Evolutionary conservation across 176 grass and related monocot genomes (phyloP).

Genomic region (Areca catechu): DNA sequence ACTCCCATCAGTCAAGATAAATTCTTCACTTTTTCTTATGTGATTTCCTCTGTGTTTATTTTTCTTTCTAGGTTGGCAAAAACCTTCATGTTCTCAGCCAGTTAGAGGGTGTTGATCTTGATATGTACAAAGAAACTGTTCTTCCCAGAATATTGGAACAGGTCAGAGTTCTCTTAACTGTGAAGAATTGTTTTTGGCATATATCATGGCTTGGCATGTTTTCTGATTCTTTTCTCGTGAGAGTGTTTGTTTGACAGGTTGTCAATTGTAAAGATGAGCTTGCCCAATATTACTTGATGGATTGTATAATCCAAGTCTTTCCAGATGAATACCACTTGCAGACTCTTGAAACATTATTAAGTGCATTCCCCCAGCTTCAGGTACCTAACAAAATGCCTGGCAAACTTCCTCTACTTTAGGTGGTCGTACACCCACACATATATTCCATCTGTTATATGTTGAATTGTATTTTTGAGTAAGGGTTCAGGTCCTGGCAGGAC

Average conservation of each 20-base stretch:
- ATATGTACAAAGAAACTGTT: constrained; percentile 98
- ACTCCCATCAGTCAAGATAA: constrained; percentile 7
- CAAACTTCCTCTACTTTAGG: neutral
- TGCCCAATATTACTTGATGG: constrained; percentile 96
- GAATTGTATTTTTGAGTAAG: too few species aligned
- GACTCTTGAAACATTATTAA: constrained; percentile 92
- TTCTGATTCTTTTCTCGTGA: too few species aligned
- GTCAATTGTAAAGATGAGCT: constrained; percentile 99
- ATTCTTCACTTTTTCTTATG: constrained; percentile 17
- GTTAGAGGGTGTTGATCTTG: constrained; percentile 98
- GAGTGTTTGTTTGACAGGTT: constrained; percentile 48
- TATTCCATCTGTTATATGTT: too few species aligned
- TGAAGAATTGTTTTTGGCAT: constrained; percentile 17
- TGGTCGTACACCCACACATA: too few species aligned
- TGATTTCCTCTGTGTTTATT: constrained; percentile 1
- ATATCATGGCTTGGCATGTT: neutral
- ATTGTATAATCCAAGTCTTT: constrained; percentile 99
- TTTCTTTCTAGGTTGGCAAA: constrained; percentile 78
- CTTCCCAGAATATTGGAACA: constrained; percentile 98
- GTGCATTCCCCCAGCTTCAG: constrained; percentile 99
- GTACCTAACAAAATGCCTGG: constrained; percentile 28
- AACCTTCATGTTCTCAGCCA: constrained; percentile 98
- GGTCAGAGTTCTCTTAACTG: constrained; percentile 23
- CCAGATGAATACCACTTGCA: constrained; percentile 97
- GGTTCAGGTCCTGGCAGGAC: too few species aligned